Conservation (phyloP, 306 rosid species). For the Psophocarpus tetragonolobus region DNA sequence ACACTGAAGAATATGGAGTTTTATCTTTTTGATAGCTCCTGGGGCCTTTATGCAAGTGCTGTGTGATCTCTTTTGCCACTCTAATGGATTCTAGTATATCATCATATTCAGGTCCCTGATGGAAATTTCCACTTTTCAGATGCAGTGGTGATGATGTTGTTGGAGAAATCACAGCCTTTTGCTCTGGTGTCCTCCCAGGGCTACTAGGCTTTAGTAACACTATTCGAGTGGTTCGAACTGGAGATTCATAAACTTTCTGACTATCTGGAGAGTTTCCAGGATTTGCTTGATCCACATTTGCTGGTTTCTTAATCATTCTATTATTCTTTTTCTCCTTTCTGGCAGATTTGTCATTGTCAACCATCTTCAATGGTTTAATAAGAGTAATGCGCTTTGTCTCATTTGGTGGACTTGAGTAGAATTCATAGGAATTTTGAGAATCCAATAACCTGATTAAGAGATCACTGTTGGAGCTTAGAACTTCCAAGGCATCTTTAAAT, state of each 20-base stretch:
- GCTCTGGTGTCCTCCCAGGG: slow-evolving; percentile 57
- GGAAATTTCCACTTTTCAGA: slow-evolving; percentile 44
- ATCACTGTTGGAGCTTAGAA: slow-evolving; percentile 80
- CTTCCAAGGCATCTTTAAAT: slow-evolving; percentile 78
- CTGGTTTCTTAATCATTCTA: slow-evolving; percentile 45
- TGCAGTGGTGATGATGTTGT: slow-evolving; percentile 55
- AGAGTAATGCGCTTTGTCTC: slow-evolving; percentile 78
- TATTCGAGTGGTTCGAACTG: slow-evolving; percentile 74
- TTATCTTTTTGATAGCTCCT: slow-evolving; percentile 61
- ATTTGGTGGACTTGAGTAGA: slow-evolving; percentile 51
- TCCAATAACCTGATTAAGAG: slow-evolving; percentile 67
- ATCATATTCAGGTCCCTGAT: slow-evolving; percentile 49
- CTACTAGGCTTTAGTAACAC: slow-evolving; percentile 90
- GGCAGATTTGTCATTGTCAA: slow-evolving; percentile 47
- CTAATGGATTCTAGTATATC: slow-evolving; percentile 54
- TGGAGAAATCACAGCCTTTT: slow-evolving; percentile 56
- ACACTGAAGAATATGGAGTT: slow-evolving; percentile 61
- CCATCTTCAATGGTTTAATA: slow-evolving; percentile 81
- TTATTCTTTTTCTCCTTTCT: slow-evolving; percentile 51
- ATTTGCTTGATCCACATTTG: slow-evolving; percentile 47
- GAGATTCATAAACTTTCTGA: slow-evolving; percentile 54
- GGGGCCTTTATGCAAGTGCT: slow-evolving; percentile 47
- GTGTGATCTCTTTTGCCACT: slow-evolving; percentile 52
- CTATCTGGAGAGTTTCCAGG: slow-evolving; percentile 37
- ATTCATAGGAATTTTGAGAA: slow-evolving; percentile 60